These are phyloP conservation scores for Fusarium veterinarium DNA, from an alignment of 2,329 filamentous ascomycete species.

Conservation along the genomic window DNA sequence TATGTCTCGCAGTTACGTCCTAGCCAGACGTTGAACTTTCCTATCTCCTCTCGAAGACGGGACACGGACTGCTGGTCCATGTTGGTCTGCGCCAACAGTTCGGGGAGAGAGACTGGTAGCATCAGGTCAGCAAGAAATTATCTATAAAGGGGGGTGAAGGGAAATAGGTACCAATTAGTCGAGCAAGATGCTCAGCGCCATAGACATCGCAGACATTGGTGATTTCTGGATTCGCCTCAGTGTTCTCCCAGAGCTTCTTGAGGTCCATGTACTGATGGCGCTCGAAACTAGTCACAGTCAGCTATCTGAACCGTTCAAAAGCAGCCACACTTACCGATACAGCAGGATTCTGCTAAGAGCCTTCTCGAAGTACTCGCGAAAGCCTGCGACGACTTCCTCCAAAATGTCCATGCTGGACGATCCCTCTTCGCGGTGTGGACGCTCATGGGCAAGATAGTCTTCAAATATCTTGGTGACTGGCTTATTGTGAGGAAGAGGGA, in stretches of 20 bases:
- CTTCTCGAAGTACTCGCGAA: conserved; percentile 95
- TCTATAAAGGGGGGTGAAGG: neutral
- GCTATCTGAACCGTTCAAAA: neutral
- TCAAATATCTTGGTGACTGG: conserved; percentile 83
- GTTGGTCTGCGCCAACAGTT: conserved; percentile 96
- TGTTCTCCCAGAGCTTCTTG: conserved; percentile 74
- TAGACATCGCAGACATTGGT: conserved; percentile 86
- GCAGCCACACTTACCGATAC: conserved; percentile 68
- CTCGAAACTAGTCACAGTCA: conserved; percentile 76
- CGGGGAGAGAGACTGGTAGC: conserved; percentile 81
- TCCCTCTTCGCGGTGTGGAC: conserved; percentile 70
- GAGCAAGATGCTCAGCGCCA: conserved; percentile 89
- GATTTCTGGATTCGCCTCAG: conserved; percentile 71
- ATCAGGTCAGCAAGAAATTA: conserved; percentile 10
- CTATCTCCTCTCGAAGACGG: conserved; percentile 87
- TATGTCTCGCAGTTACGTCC: conserved; percentile 80
- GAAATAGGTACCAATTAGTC: conserved; percentile 79
- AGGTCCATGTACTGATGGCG: conserved; percentile 87
- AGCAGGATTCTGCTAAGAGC: conserved; percentile 87
- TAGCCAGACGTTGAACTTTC: conserved; percentile 88
- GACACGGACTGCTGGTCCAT: conserved; percentile 95
- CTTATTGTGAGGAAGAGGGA: conserved; percentile 81
- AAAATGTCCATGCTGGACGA: conserved; percentile 85
- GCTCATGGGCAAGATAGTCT: conserved; percentile 80
- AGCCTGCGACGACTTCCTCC: conserved; percentile 86